phyloP scores from a whole-genome alignment of 208 protist genomes.

The Jaenimonas drosophilae region DNA sequence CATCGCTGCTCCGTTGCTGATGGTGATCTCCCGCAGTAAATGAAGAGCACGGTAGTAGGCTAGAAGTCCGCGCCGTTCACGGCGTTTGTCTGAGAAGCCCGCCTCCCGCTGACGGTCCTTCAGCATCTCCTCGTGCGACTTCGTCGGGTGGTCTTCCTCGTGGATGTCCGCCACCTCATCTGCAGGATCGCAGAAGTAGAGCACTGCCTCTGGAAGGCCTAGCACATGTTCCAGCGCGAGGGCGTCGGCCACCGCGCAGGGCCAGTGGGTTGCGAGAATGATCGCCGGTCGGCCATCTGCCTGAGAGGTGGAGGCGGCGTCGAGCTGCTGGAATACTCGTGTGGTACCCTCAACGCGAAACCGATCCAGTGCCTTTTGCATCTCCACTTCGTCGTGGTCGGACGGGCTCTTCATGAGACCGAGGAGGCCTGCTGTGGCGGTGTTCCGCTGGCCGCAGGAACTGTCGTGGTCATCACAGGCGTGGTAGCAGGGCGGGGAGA shows the following conservation, averaged over 20 bases:
- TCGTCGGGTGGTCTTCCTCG: background rate
- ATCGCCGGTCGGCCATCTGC: too few species aligned
- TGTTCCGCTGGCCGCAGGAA: too few species aligned
- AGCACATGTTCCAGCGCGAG: conserved; percentile 11
- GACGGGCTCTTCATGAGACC: background rate
- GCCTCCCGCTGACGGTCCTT: conserved; percentile 1
- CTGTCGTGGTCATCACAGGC: too few species aligned
- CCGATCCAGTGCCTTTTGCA: conserved; percentile 1
- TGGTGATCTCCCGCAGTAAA: too few species aligned
- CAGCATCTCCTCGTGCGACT: conserved; percentile 1
- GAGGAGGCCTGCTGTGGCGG: background rate
- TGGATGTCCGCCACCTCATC: background rate
- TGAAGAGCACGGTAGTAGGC: conserved; percentile 3
- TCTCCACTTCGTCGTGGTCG: conserved; percentile 1
- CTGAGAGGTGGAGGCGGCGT: too few species aligned
- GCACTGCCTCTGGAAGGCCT: conserved; percentile 5
- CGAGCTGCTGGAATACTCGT: background rate
- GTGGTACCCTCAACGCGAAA: conserved; percentile 1
- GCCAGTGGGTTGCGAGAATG: background rate
- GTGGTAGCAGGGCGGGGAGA: too few species aligned
- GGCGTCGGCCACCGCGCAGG: conserved; percentile 6
- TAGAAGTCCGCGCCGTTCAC: conserved; percentile 1
- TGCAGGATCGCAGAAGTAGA: conserved; percentile 3
- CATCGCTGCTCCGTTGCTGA: too few species aligned
- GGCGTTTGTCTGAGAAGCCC: background rate